Percentiles rank a stretch among this genome's conserved stretches.
phyloP scores from a whole-genome alignment of 2,329 filamentous ascomycete species.

The Waltergamsia citrina region DNA sequence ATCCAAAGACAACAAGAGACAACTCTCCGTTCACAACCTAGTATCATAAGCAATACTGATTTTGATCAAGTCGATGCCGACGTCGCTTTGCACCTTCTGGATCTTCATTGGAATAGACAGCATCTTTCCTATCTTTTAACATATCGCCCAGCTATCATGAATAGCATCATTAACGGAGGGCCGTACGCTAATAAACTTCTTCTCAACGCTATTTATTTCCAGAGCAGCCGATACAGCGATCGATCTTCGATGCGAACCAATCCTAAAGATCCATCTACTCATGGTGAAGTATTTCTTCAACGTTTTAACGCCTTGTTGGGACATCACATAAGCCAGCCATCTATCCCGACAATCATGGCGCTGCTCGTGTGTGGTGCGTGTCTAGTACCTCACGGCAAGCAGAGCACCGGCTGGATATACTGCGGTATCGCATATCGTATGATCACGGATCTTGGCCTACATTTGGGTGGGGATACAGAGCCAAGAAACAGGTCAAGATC shows the following conservation, averaged over 20 bases:
- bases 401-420: constrained; percentile 23
- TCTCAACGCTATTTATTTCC: constrained; percentile 29
- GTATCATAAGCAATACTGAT: too few relatives aligned
- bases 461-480: constrained; percentile 19
- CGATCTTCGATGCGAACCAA: constrained; percentile 18
- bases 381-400: constrained; percentile 20
- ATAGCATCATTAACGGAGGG: constrained; percentile 22
- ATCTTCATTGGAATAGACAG: too few relatives aligned
- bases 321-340: constrained; percentile 20
- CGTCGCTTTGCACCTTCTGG: too few relatives aligned
- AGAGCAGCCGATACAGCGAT: constrained; percentile 26
- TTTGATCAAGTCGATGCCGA: too few relatives aligned
- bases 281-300: constrained; percentile 23
- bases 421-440: constrained; percentile 27
- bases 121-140: constrained; percentile 21
- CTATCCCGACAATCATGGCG: constrained; percentile 25
- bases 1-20: too few relatives aligned
- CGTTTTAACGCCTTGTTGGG: constrained; percentile 24
- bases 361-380: constrained; percentile 21
- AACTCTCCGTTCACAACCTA: too few relatives aligned
- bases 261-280: too few relatives aligned
- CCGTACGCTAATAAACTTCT: constrained; percentile 25
- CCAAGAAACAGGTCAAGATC: constrained; percentile 14
- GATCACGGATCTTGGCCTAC: constrained; percentile 26
- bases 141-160: constrained; percentile 27